A percentile compares a stretch with the other conserved stretches of the same genome.
Evolutionary conservation across 2,329 filamentous ascomycete species (phyloP).

Genomic region (Scytalidium lignicola): DNA sequence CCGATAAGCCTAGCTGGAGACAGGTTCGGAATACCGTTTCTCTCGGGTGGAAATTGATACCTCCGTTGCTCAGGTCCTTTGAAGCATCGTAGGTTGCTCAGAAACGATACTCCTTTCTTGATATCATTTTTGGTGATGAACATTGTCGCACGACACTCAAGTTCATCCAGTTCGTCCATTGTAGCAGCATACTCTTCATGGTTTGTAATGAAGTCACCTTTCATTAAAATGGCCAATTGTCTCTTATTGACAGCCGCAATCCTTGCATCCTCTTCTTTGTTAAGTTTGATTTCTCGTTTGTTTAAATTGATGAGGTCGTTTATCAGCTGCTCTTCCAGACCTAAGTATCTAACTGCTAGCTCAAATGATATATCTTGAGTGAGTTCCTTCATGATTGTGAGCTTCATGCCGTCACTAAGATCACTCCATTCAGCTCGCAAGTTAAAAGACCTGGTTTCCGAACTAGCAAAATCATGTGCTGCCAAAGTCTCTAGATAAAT

Average conservation of each 20-base stretch:
- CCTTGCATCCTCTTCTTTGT: background rate
- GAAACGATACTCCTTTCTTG: background rate
- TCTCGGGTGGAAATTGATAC: background rate
- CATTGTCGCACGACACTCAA: background rate
- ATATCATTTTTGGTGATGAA: background rate
- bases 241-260: background rate
- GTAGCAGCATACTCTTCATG: background rate
- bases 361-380: constrained; percentile 9
- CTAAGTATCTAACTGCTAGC: constrained; percentile 3
- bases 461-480: background rate
- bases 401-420: constrained; percentile 17
- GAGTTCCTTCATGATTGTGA: constrained; percentile 16
- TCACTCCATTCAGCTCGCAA: constrained; percentile 11
- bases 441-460: background rate
- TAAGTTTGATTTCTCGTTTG: background rate
- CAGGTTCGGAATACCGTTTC: background rate
- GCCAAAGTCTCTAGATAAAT: background rate
- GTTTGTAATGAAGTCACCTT: background rate
- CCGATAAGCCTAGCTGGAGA: background rate
- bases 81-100: background rate
- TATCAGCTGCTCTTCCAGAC: background rate
- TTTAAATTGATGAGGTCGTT: background rate
- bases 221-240: background rate
- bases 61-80: background rate
- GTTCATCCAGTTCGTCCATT: background rate